Conservation (phyloP, 2,329 filamentous ascomycete species). For the Phialocephala subalpina region DNA sequence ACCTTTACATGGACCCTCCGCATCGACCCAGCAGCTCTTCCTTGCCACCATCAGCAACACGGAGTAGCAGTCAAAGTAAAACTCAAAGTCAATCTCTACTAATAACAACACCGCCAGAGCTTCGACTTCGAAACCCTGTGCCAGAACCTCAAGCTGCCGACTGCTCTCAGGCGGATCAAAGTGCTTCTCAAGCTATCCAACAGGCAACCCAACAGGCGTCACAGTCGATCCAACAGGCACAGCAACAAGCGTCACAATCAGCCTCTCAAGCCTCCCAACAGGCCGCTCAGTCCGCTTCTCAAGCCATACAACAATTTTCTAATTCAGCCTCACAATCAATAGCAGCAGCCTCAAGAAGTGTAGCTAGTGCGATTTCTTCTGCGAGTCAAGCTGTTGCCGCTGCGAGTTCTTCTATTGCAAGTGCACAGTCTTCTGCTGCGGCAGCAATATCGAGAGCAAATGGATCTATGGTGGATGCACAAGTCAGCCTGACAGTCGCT, state of each 20-base stretch:
- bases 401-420: slow-evolving; percentile 35
- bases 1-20: slow-evolving; percentile 30
- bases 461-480: slow-evolving; percentile 31
- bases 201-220: slow-evolving; percentile 35
- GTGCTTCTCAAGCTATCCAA: slow-evolving; percentile 36
- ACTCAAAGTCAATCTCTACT: slow-evolving; percentile 31
- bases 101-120: slow-evolving; percentile 38
- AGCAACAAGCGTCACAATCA: slow-evolving; percentile 32
- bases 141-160: slow-evolving; percentile 32
- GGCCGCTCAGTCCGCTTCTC: slow-evolving; percentile 36
- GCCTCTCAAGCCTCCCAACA: slow-evolving; percentile 35
- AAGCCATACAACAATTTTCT: slow-evolving; percentile 33
- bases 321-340: slow-evolving; percentile 38
- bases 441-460: slow-evolving; percentile 36
- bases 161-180: slow-evolving; percentile 34
- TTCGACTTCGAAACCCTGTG: slow-evolving; percentile 34
- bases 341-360: slow-evolving; percentile 37
- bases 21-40: slow-evolving; percentile 24
- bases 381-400: slow-evolving; percentile 34
- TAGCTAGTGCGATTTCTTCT: slow-evolving; percentile 34
- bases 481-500: slow-evolving; percentile 32
- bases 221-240: slow-evolving; percentile 33
- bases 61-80: slow-evolving; percentile 19
- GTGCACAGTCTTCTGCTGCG: slow-evolving; percentile 35
- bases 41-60: slow-evolving; percentile 18